Evolutionary conservation across 108 stramenopile genomes (phyloP).

Genomic region (Cyclostephanos tholiformis): DNA sequence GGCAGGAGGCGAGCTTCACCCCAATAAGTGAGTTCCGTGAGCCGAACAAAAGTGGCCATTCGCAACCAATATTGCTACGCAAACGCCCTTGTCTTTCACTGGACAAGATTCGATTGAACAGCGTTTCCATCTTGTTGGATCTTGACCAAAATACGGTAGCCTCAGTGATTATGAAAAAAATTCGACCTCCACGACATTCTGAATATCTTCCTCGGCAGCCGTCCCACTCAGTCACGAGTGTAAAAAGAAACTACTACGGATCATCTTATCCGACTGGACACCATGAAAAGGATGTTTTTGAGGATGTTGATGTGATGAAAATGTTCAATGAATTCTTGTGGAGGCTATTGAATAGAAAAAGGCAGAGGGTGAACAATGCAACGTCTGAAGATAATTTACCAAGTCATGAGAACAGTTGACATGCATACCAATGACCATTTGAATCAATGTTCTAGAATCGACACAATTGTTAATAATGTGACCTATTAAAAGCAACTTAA

Average conservation of each 20-base stretch:
- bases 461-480: too few species aligned
- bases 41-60: neutral
- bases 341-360: neutral
- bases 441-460: too few species aligned
- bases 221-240: neutral
- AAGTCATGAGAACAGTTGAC: too few species aligned
- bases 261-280: neutral
- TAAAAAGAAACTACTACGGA: conserved; percentile 6
- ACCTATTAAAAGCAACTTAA: too few species aligned
- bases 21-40: neutral
- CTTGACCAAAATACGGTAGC: conserved; percentile 2
- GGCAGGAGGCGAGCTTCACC: neutral
- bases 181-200: neutral
- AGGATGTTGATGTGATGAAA: conserved; percentile 6
- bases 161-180: neutral
- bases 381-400: too few species aligned
- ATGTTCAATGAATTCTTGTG: neutral
- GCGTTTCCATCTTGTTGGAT: conserved; percentile 1
- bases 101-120: neutral
- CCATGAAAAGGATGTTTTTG: conserved; percentile 6
- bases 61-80: neutral
- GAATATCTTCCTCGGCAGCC: neutral
- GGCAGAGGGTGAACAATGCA: neutral
- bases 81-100: neutral
- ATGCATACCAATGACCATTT: too few species aligned